Base-by-base conservation (phyloP, 768 basidiomycete species). In the Leccinellum albellum region DNA sequence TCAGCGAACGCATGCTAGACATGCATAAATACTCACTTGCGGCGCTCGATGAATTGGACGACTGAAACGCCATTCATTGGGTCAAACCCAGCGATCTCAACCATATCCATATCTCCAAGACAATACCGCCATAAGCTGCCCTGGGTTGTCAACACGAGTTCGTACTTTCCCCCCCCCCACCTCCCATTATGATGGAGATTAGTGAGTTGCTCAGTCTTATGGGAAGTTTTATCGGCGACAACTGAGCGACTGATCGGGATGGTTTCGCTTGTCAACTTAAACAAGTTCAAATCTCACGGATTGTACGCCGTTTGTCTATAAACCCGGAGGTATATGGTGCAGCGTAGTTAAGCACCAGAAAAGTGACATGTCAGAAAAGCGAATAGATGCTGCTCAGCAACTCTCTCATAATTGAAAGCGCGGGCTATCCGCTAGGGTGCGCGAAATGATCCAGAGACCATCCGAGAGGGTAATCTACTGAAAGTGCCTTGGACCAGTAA, bases 91-190 rank as follows among this genome's bases (percentile, higher is more conserved):
- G 51, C 37, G 23, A 67, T 45, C 55, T 67, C 61, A 20, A 66
- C 40, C 20, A 69, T 50, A 29, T 69, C 40, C 20, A 69, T 50
- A 29, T 69, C 65, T 1, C 59, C 61, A 4, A 68, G 56, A 24
- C 61, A 55, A 51, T 66, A 66, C 2, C 64, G 61, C 66, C 67
- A 67, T 37, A 69, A 15, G 9, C 65, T 65, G 1, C 64, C 54
- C 9, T 8, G 24, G 3, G 62, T 61, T 3, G 66, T 67, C 6
- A 64, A n/a, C 21, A 67, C 56, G 32, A 55, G 6, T 24, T 67
- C 67, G 14, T 68, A 66, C 7, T 10, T 55, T 32, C 35, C 54
- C 21, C 61, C 60, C n/a, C 26, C 61, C 48, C 12, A 60, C 49
- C n/a, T 61, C 60, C 63, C 61, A 66, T 67, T 67, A 23, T 12